Evolutionary conservation across 2,329 filamentous ascomycete genomes (phyloP).

Genomic region (Torrubiella hemipterigena): DNA sequence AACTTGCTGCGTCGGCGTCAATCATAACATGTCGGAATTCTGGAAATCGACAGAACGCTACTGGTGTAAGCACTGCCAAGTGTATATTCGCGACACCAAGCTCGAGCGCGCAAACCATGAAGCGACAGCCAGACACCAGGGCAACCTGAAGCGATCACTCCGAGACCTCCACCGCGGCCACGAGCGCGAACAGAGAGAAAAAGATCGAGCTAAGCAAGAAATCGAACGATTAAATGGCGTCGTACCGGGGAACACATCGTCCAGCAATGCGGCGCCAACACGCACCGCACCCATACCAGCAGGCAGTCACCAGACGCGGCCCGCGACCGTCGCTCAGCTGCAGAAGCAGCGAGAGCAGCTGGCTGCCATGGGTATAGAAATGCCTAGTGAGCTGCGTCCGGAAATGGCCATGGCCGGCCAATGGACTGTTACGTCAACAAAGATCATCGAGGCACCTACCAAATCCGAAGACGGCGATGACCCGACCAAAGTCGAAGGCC

Average conservation of each 20-base stretch:
- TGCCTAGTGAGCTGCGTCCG: slow-evolving; percentile 65
- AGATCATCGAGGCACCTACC: slow-evolving; percentile 41
- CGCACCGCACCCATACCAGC: not conserved
- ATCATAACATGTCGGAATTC: slow-evolving; percentile 89
- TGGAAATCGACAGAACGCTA: slow-evolving; percentile 98
- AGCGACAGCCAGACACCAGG: slow-evolving; percentile 73
- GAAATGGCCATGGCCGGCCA: slow-evolving; percentile 84
- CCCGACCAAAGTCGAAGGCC: slow-evolving; percentile 28
- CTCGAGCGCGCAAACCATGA: slow-evolving; percentile 86
- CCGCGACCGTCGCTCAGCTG: slow-evolving; percentile 55
- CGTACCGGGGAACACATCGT: slow-evolving; percentile 34
- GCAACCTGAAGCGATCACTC: slow-evolving; percentile 76
- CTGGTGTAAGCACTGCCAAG: slow-evolving; percentile 96
- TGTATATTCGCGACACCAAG: slow-evolving; percentile 83
- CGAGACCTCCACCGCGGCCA: slow-evolving; percentile 78
- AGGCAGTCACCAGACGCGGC: too few relatives aligned
- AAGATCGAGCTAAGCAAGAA: slow-evolving; percentile 72
- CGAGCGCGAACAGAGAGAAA: slow-evolving; percentile 69
- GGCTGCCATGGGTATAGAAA: slow-evolving; percentile 71
- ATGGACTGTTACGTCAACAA: slow-evolving; percentile 64
- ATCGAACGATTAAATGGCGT: slow-evolving; percentile 76
- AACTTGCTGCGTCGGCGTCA: too few relatives aligned
- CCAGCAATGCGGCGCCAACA: not conserved
- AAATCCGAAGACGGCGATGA: slow-evolving; percentile 26
- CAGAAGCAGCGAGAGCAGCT: slow-evolving; percentile 82